Evolutionary conservation across 2,329 filamentous ascomycete genomes (phyloP), one percentile per base, ranked within the genome.

Genomic region (Cladophialophora immunda): DNA sequence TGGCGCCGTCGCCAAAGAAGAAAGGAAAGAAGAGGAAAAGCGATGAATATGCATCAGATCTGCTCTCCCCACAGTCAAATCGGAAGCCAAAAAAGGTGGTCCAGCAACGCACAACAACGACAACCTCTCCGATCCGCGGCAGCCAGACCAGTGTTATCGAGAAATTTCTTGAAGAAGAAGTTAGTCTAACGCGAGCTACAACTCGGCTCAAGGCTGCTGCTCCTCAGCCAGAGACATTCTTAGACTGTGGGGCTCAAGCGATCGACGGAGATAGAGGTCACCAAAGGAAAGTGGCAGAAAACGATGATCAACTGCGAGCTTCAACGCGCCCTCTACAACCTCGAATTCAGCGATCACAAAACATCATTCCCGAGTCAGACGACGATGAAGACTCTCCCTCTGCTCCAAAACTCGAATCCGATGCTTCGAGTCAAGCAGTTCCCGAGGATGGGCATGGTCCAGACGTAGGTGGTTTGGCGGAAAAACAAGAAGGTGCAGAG

Each of bases 21-120:
- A 78, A 76, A 68, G 80, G 80, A 4, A 82, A 80, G 71, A 84
- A 84, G 72, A 76, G 82, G 58, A 84, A 83, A 71, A 84, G 82
- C 67, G 78, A 83, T 25, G 82, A 84, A 65, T 81, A 81, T 63
- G 41, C 64, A 22, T 57, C 66, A 22, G 68, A 71, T 52, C 38
- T 67, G 8, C 38, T 66, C 32, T 68, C 68, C 17, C 66, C 68
- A 5, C 22, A 27, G 19, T 66, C 68, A n/a, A 36, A 7, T 34
- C 58, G 58, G 7, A 65, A 57, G 41, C 54, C 58, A 27, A 67
- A 19, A 9, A 65, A 62, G 62, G 54, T 65, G 19, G 15, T 58
- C 27, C 30, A 64, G 30, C 60, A 60, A 6, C 7, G n/a, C n/a
- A 29, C 47, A 9, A 29, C 47, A 13, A 41, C 54, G 30, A 58